Evolutionary conservation across 1,284 basidiomycete species (phyloP).

Genomic region (Ceratobasidium sp.): DNA sequence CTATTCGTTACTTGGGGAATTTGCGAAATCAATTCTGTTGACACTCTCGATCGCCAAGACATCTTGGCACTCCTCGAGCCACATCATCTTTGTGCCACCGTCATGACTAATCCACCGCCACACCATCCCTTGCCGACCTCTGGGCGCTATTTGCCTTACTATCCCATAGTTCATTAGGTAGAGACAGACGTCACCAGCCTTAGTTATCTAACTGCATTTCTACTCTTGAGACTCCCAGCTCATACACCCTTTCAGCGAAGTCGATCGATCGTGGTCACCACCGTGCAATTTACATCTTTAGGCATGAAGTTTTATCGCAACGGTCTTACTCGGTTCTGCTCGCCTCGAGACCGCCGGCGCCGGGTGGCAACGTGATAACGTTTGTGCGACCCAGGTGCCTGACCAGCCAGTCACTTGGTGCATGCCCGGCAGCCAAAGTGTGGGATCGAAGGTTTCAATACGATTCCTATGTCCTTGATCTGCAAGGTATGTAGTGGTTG

Average conservation of each 20-base stretch:
- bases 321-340: not conserved
- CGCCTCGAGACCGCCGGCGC: not conserved
- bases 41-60: constrained; percentile 4
- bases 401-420: not conserved
- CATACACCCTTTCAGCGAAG: too few species aligned
- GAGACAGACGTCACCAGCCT: too few species aligned
- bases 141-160: too few species aligned
- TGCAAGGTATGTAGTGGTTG: not conserved
- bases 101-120: not conserved
- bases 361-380: constrained; percentile 18
- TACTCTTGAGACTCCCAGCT: too few species aligned
- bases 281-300: too few species aligned
- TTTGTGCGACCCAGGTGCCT: not conserved
- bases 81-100: not conserved
- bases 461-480: not conserved
- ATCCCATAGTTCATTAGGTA: too few species aligned
- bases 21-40: not conserved
- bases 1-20: not conserved
- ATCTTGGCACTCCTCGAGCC: constrained; percentile 1
- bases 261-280: too few species aligned
- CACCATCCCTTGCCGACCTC: too few species aligned
- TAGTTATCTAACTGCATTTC: too few species aligned
- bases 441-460: not conserved
- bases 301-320: not conserved
- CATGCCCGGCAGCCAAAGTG: not conserved